These are phyloP conservation scores for Mycena rosella DNA, from an alignment of 768 basidiomycete species.

Conservation along the genomic window DNA sequence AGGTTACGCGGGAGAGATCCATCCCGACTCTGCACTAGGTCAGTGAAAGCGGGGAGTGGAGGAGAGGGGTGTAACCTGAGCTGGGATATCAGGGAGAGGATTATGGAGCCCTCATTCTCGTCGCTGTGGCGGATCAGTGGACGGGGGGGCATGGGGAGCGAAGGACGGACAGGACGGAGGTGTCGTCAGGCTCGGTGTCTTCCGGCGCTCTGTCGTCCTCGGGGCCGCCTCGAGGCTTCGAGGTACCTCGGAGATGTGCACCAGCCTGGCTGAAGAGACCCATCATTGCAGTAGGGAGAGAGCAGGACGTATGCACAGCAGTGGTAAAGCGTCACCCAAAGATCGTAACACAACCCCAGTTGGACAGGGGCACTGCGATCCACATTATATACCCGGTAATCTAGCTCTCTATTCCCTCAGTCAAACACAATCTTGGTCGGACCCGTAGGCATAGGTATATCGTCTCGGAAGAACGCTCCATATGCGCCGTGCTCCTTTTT, in stretches of 20 bases:
- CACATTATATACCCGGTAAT: too few species aligned
- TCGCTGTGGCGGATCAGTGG: slow-evolving; percentile 69
- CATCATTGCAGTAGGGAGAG: slow-evolving; percentile 68
- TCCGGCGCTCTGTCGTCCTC: slow-evolving; percentile 81
- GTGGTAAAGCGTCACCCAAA: not conserved
- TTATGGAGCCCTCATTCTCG: slow-evolving; percentile 93
- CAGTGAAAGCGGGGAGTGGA: slow-evolving; percentile 4
- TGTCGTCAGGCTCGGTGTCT: slow-evolving; percentile 91
- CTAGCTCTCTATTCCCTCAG: too few species aligned
- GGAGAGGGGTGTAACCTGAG: slow-evolving; percentile 67
- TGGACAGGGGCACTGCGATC: slow-evolving; percentile 11
- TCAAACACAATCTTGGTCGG: slow-evolving; percentile 87
- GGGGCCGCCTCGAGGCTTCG: slow-evolving; percentile 74
- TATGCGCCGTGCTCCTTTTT: slow-evolving; percentile 94
- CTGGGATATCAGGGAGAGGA: slow-evolving; percentile 89
- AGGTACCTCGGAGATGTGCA: slow-evolving; percentile 61
- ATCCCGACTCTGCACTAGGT: slow-evolving; percentile 80
- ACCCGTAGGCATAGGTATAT: slow-evolving; percentile 67
- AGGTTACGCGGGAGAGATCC: slow-evolving; percentile 96
- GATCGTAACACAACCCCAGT: not conserved
- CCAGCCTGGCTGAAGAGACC: slow-evolving; percentile 81
- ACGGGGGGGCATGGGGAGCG: slow-evolving; percentile 38
- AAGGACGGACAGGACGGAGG: slow-evolving; percentile 83
- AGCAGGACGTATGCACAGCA: slow-evolving; percentile 22
- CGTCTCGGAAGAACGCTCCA: slow-evolving; percentile 86